Evolutionary conservation across 768 basidiomycete genomes (phyloP), one percentile per base, ranked within the genome.

Genomic region (Rubroboletus satanas): DNA sequence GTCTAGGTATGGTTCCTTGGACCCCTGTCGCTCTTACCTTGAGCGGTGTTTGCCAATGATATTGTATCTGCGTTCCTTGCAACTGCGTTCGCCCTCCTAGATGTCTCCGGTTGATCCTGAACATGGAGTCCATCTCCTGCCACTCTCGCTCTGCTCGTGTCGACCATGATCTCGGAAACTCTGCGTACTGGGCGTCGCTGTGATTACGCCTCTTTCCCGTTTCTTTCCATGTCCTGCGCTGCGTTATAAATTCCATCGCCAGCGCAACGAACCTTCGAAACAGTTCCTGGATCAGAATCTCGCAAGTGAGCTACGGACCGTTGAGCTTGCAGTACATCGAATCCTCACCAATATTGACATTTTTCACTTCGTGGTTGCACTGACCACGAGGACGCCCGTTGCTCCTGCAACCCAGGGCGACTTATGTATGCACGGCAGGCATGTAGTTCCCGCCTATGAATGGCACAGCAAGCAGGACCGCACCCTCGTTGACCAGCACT

Each of bases 291-390:
- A 57, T 55, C 38, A 45, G 36, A 47, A 31, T 23, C 49, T 37
- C 12, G 26, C 49, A 29, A 54, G 52, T 68, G 53, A 68, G 68
- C 51, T 39, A 57, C 50, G 37, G 45, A 18, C 45, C 39, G 18
- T 48, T 41, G 52, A 39, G 28, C 48, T 52, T 49, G 17, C 52
- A 58, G 43, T 59, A 50, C 33, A 37, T 62, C 35, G 52, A 62
- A 42, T 44, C 45, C 67, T 66, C 52, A 69, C 67, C 66, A 70
- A 55, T 57, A 69, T 64, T 31, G 67, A 45, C 67, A 69, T 69
- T 44, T 55, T 56, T 64, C 31, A 50, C 54, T 64, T 59, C 61
- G 59, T 52, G 56, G 51, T 60, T 62, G 60, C 38, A 51, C 52
- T 55, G 38, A 55, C 66, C 68, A 70, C 66, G 64, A 64, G 64